phyloP scores from a whole-genome alignment of 2,329 filamentous ascomycete species.

The Dendrostoma leiphaemia region DNA sequence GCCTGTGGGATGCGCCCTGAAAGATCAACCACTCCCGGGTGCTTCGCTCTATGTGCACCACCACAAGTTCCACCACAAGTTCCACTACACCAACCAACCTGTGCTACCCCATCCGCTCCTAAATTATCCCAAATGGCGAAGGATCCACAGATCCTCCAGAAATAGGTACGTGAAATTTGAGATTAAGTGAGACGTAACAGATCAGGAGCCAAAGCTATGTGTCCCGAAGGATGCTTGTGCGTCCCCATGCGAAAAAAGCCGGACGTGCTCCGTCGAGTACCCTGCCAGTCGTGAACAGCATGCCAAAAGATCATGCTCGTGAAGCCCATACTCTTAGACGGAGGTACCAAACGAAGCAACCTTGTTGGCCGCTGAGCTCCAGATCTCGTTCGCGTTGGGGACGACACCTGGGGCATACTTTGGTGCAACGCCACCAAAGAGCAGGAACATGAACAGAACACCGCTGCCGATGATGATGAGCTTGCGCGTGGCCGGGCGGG shows the following conservation, averaged over 20 bases:
- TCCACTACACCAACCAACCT: not conserved
- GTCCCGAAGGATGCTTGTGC: not conserved
- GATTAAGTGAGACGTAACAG: not conserved
- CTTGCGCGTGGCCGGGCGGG: conserved; percentile 76
- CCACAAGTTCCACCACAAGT: not conserved
- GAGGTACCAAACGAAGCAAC: conserved; percentile 27
- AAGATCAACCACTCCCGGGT: not conserved
- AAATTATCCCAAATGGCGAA: not conserved
- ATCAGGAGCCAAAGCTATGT: not conserved
- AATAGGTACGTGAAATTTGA: conserved; percentile 2
- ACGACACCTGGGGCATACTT: conserved; percentile 52
- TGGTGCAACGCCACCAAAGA: conserved; percentile 68
- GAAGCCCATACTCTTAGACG: not conserved
- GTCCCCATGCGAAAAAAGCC: not conserved
- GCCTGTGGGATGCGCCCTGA: not conserved
- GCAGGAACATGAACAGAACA: conserved; percentile 63
- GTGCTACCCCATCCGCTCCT: no score
- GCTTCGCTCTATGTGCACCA: conserved; percentile 1
- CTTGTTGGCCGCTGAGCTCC: conserved; percentile 48
- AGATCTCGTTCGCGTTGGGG: conserved; percentile 45
- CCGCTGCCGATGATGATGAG: conserved; percentile 65
- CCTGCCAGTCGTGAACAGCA: not conserved
- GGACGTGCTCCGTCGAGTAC: not conserved
- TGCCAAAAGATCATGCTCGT: not conserved
- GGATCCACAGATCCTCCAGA: not conserved